Conservation (phyloP, 1,284 basidiomycete species). For the Inonotus obliquus region DNA sequence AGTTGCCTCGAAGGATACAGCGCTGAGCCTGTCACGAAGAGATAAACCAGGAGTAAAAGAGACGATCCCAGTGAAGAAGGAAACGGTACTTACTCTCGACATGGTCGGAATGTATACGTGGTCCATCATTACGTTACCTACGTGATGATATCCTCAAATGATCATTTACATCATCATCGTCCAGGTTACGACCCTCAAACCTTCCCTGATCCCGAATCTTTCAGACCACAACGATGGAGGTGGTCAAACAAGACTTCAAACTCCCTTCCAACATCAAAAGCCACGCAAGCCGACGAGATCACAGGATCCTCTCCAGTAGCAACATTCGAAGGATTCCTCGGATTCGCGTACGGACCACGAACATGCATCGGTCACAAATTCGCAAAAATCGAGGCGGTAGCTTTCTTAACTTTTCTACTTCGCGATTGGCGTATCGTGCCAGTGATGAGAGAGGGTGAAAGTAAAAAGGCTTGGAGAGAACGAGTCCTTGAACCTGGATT, state of each 20-base stretch:
- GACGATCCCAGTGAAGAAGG: conserved; percentile 8
- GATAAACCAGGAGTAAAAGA: conserved; percentile 7
- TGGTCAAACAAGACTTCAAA: background rate
- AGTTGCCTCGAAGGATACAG: conserved; percentile 3
- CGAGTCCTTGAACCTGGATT: conserved; percentile 10
- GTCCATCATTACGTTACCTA: too few relatives aligned
- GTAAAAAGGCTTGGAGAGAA: conserved; percentile 15
- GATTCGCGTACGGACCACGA: conserved; percentile 21
- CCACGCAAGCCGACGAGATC: conserved; percentile 7
- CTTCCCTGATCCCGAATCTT: conserved; percentile 21
- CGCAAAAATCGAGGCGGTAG: conserved; percentile 17
- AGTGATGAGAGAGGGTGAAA: conserved; percentile 17
- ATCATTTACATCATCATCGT: background rate
- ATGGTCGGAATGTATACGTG: conserved; percentile 11
- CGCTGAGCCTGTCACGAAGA: conserved; percentile 8
- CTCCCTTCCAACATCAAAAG: background rate
- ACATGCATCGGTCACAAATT: conserved; percentile 22
- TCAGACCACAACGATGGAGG: conserved; percentile 17
- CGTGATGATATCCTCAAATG: background rate
- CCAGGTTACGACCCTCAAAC: conserved; percentile 18
- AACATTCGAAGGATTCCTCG: conserved; percentile 18
- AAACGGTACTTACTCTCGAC: background rate
- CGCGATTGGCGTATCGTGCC: conserved; percentile 17
- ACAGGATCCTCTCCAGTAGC: conserved; percentile 8
- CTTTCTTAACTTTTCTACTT: conserved; percentile 16